phyloP scores from a whole-genome alignment of 1,139 yeast species.

The Torulaspora globosa region DNA sequence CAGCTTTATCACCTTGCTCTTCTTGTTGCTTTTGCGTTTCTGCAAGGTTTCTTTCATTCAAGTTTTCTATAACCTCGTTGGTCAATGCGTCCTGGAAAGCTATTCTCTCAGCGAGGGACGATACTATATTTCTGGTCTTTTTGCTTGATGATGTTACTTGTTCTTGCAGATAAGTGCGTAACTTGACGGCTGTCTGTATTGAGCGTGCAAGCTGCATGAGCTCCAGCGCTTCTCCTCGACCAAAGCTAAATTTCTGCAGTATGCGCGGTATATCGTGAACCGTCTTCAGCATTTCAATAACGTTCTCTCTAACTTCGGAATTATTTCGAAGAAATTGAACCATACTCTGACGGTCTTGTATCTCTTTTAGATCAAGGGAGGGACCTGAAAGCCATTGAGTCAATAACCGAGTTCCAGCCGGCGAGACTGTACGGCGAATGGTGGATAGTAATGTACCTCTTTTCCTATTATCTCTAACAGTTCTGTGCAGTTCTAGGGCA shows the following conservation, averaged over 20 bases:
- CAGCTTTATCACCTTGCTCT: slow-evolving; percentile 11
- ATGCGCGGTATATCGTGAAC: slow-evolving; percentile 53
- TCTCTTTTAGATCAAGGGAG: slow-evolving; percentile 52
- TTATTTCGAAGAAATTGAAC: slow-evolving; percentile 53
- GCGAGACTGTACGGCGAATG: slow-evolving; percentile 68
- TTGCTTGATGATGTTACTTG: slow-evolving; percentile 6
- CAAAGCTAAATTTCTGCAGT: slow-evolving; percentile 49
- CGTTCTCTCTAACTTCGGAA: slow-evolving; percentile 37
- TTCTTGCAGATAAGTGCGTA: slow-evolving; percentile 15
- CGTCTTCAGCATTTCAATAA: slow-evolving; percentile 38
- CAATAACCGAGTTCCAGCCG: slow-evolving; percentile 73
- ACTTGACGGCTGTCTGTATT: slow-evolving; percentile 29
- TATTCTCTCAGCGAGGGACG: slow-evolving; percentile 12
- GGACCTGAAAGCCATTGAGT: slow-evolving; percentile 86
- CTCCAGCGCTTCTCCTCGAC: slow-evolving; percentile 45
- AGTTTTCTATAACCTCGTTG: slow-evolving; percentile 20
- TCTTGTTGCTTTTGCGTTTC: slow-evolving; percentile 12
- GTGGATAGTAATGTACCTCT: slow-evolving; percentile 69
- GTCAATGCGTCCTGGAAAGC: slow-evolving; percentile 24
- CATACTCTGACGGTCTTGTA: slow-evolving; percentile 56
- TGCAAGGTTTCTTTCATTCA: slow-evolving; percentile 27
- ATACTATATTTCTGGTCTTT: slow-evolving; percentile 9
- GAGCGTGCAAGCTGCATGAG: slow-evolving; percentile 44
- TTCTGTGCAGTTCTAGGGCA: slow-evolving; percentile 67
- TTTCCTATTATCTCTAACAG: slow-evolving; percentile 53